Percentiles rank a stretch among this genome's conserved stretches.
Conservation (phyloP, 257 asterid species). For the Solanum chmielewskii region DNA sequence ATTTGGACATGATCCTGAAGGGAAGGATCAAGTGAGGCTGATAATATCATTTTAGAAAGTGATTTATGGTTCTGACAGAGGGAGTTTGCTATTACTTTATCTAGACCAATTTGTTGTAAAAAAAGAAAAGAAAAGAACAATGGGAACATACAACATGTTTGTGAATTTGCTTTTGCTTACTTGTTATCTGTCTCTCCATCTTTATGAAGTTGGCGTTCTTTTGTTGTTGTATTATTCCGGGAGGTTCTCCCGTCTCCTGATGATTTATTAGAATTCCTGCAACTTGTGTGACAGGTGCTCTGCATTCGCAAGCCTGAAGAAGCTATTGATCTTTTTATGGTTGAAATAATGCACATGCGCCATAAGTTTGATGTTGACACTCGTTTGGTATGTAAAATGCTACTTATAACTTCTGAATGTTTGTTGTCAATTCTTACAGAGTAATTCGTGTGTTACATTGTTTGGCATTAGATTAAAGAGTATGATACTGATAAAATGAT, state of each 20-base stretch:
- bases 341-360: conserved; percentile 99
- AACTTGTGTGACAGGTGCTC: conserved; percentile 54
- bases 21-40: background rate
- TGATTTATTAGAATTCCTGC: background rate
- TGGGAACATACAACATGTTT: background rate
- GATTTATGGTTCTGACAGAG: background rate
- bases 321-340: conserved; percentile 95
- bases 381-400: conserved; percentile 52
- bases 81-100: background rate
- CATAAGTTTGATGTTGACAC: conserved; percentile 99
- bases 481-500: background rate
- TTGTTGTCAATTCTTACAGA: background rate
- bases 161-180: background rate
- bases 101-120: background rate
- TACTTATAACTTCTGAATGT: background rate
- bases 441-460: background rate
- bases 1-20: background rate
- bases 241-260: background rate
- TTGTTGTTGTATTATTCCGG: background rate
- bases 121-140: background rate
- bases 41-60: background rate
- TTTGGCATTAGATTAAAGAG: background rate
- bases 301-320: conserved; percentile 96
- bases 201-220: background rate
- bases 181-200: background rate